Percentiles rank a stretch among this genome's conserved stretches.
phyloP scores from a whole-genome alignment of 108 stramenopile genomes.

The Cyclotella cryptica region DNA sequence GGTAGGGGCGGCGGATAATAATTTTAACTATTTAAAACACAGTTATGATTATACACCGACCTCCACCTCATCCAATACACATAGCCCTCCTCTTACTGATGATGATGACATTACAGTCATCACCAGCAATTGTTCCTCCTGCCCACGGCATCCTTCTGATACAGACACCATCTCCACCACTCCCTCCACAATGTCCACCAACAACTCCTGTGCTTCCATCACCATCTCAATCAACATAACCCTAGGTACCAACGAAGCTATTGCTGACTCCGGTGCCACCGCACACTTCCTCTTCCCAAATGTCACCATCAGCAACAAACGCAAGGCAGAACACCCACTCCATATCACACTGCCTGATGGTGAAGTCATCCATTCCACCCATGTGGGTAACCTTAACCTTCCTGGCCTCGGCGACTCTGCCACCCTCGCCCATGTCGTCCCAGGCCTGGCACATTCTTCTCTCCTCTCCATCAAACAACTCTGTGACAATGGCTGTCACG shows the following conservation, averaged over 20 bases:
- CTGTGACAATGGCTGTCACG: conserved; percentile 27
- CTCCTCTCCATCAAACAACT: conserved; percentile 23
- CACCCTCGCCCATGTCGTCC: conserved; percentile 21
- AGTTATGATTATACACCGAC: conserved; percentile 1
- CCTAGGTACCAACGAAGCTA: not conserved
- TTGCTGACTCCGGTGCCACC: conserved; percentile 28
- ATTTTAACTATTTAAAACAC: not conserved
- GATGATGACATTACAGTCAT: conserved; percentile 5
- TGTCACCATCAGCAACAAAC: conserved; percentile 8
- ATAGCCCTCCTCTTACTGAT: not conserved
- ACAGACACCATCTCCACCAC: not conserved
- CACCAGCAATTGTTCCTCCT: too few relatives aligned
- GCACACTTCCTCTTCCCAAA: conserved; percentile 10
- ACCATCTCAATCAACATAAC: not conserved
- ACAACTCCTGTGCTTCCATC: not conserved
- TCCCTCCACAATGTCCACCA: not conserved
- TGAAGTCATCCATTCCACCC: conserved; percentile 21
- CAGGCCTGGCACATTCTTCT: conserved; percentile 26
- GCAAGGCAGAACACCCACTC: conserved; percentile 10
- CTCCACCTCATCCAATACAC: not conserved
- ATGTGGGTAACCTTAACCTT: conserved; percentile 27
- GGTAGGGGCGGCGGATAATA: not conserved
- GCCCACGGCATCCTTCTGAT: not conserved
- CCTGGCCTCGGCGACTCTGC: conserved; percentile 1
- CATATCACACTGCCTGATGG: conserved; percentile 30